phyloP scores from a whole-genome alignment of 345 rosid species.

The Heritiera fomes region DNA sequence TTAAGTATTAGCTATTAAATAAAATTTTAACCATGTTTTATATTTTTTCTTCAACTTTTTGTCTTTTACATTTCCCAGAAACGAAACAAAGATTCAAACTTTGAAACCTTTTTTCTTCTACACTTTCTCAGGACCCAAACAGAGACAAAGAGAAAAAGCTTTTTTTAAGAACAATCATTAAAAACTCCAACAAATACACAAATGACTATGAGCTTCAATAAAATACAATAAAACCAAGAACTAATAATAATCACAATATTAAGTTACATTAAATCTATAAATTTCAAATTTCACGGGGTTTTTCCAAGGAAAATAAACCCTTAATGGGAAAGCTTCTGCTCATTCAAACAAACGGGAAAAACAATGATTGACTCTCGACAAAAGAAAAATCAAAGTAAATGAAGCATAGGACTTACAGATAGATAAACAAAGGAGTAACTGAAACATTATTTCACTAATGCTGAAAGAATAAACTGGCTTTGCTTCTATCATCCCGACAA shows the following conservation, averaged over 20 bases:
- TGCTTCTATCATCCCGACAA: background rate
- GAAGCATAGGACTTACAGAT: background rate
- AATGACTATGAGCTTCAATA: background rate
- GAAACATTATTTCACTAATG: background rate
- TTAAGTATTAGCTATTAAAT: background rate
- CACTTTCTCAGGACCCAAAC: constrained; percentile 13
- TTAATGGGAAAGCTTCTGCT: background rate
- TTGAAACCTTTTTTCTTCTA: background rate
- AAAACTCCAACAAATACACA: background rate
- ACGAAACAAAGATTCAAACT: constrained; percentile 2
- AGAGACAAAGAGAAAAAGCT: background rate
- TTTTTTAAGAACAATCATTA: background rate
- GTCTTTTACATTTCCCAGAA: background rate
- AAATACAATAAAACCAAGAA: background rate
- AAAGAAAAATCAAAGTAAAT: background rate
- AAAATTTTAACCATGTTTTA: background rate
- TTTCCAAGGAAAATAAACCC: background rate
- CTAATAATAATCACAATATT: background rate
- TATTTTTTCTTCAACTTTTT: background rate
- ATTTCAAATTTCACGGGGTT: background rate
- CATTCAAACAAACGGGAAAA: background rate
- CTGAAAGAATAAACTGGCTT: background rate
- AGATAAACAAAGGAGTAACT: background rate
- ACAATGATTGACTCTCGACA: background rate
- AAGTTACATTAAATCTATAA: background rate